phyloP scores from a whole-genome alignment of 2,329 filamentous ascomycete species.

The Lasiodiplodia theobromae region DNA sequence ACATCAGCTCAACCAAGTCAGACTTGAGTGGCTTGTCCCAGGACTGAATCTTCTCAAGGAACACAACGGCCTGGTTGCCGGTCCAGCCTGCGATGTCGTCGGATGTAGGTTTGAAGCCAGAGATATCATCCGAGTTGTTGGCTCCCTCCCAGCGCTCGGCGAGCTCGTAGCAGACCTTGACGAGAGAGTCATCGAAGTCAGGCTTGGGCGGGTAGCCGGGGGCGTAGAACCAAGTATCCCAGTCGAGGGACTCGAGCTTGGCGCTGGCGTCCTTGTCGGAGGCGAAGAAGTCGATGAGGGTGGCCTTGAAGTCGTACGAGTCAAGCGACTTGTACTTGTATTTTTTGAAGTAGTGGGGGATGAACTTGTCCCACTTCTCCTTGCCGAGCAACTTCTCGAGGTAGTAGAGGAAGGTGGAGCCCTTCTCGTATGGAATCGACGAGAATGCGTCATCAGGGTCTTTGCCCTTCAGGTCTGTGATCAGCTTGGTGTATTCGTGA shows the following conservation, averaged over 20 bases:
- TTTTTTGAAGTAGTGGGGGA: slow-evolving; percentile 89
- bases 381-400: slow-evolving; percentile 86
- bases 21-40: slow-evolving; percentile 69
- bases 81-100: slow-evolving; percentile 77
- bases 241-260: slow-evolving; percentile 78
- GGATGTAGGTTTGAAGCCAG: slow-evolving; percentile 64
- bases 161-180: slow-evolving; percentile 82
- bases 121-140: slow-evolving; percentile 36
- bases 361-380: slow-evolving; percentile 92
- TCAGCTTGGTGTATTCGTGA: slow-evolving; percentile 91
- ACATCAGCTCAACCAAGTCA: slow-evolving; percentile 74
- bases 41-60: slow-evolving; percentile 80
- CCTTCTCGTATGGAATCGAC: slow-evolving; percentile 92
- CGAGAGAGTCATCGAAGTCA: slow-evolving; percentile 85
- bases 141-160: slow-evolving; percentile 79
- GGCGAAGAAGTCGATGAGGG: slow-evolving; percentile 84
- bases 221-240: slow-evolving; percentile 88
- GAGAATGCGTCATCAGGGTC: slow-evolving; percentile 97
- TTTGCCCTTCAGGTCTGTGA: slow-evolving; percentile 84
- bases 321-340: slow-evolving; percentile 89
- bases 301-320: slow-evolving; percentile 92
- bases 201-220: slow-evolving; percentile 91
- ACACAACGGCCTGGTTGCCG: slow-evolving; percentile 89
- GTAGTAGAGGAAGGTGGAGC: slow-evolving; percentile 91
- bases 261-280: slow-evolving; percentile 67